Evolutionary conservation across 305 asterid species (phyloP), one percentile per base, ranked within the genome.

Genomic region (Plantago coronopus): DNA sequence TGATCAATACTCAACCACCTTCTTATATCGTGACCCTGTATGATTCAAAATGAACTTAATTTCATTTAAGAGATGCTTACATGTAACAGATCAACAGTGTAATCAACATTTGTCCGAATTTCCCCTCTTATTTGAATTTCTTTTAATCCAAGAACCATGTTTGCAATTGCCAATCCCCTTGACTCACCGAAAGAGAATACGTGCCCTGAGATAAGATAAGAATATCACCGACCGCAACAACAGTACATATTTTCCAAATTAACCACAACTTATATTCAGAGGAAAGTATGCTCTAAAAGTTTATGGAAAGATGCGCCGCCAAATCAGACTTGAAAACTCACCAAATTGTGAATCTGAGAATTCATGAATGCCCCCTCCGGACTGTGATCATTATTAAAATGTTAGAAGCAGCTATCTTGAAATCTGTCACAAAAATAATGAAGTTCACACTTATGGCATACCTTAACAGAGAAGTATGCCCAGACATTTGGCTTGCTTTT

Each of bases 391-490:
- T 54, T 50, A 8, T 27, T 4, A 70, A 67, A 51, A 62, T 53
- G 63, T 54, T 68, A 73, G 64, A 61, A 48, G 66, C 48, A 61
- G 65, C 55, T 13, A 22, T n/a, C 61, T 27, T 8, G n/a, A 27
- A 50, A 56, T 31, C 37, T 49, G 27, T 18, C 48, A 20, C 51
- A 38, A 37, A 59, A 65, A 59, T 54, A 51, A 74, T 18, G 22
- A 51, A 5, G 27, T 51, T 21, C 59, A 25, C 57, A 19, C 19
- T 23, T 19, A 67, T 17, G 4, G 17, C 34, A 27, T 86, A 93
- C 99, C 99, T 93, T 93, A 75, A 93, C 99, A 69, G 97, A 89
- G 69, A 93, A 93, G 80, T 93, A 93, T 4, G 99, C 99, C 99
- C 99, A 93, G 65, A 87, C 97, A 81, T 93, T 93, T 57, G 99